These are phyloP conservation scores for Phialocephala subalpina DNA, from an alignment of 2,329 filamentous ascomycete species.

Conservation along the genomic window DNA sequence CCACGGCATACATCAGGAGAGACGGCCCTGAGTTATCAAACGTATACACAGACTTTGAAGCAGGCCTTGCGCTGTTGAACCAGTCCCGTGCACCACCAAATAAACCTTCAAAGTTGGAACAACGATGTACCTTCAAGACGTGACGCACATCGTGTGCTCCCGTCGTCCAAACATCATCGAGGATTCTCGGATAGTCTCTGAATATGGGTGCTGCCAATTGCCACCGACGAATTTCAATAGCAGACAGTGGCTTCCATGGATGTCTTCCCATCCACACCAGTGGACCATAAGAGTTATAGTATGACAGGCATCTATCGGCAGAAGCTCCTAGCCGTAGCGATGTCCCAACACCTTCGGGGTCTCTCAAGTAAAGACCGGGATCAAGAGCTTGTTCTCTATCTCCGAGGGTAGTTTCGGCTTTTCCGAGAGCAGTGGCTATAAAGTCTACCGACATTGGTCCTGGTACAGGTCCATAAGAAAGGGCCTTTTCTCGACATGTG, in stretches of 20 bases:
- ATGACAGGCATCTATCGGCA: neutral
- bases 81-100: neutral
- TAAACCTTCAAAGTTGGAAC: neutral
- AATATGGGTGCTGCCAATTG: neutral
- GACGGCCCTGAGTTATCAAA: neutral
- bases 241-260: neutral
- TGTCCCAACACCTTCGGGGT: too few relatives aligned
- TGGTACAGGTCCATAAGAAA: neutral
- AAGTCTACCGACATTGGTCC: neutral
- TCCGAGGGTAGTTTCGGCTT: neutral
- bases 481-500: neutral
- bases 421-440: neutral
- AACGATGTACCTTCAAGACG: neutral
- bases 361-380: neutral
- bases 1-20: neutral
- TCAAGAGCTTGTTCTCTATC: neutral
- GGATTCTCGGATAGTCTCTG: neutral
- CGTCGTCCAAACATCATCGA: neutral
- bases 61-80: neutral
- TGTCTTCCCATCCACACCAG: neutral
- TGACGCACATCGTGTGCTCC: neutral
- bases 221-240: neutral
- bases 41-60: neutral
- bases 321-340: neutral
- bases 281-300: too few relatives aligned